A percentile compares a stretch with the other conserved stretches of the same genome.
These are phyloP conservation scores for Thymus mandschuricus DNA, from an alignment of 257 asterid genomes.

Conservation along the genomic window DNA sequence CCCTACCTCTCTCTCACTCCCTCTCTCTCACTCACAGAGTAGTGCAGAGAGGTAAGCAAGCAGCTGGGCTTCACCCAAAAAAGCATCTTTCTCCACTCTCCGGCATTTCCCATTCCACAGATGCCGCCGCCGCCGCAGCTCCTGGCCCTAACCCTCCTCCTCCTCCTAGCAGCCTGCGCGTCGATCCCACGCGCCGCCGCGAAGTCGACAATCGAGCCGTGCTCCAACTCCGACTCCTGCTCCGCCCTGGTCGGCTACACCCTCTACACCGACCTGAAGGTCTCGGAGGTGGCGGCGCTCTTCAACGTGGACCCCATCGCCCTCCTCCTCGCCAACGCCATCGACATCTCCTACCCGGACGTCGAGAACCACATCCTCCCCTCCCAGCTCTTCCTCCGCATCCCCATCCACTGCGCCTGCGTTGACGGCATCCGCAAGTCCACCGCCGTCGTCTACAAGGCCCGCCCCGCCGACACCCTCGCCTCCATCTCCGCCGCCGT, in stretches of 20 bases:
- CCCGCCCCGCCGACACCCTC: conserved; percentile 87
- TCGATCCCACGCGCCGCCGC: conserved; percentile 47
- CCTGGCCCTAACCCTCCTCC: neutral
- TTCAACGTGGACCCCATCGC: conserved; percentile 83
- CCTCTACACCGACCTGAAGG: conserved; percentile 94
- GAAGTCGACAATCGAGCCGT: conserved; percentile 93
- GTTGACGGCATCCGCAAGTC: conserved; percentile 89
- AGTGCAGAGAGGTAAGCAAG: neutral
- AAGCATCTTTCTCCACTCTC: neutral
- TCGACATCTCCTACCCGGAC: conserved; percentile 79
- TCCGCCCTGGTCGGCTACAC: conserved; percentile 82
- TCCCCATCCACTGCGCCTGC: conserved; percentile 82
- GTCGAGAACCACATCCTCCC: conserved; percentile 97
- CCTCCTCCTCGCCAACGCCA: conserved; percentile 73
- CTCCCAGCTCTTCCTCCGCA: conserved; percentile 63
- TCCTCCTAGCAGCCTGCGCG: conserved; percentile 36
- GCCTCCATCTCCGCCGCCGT: conserved; percentile 57
- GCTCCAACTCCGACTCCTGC: conserved; percentile 80
- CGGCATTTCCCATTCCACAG: neutral
- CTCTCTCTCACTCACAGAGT: neutral
- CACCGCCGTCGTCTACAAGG: conserved; percentile 56
- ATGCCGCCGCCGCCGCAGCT: conserved; percentile 24
- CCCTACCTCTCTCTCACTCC: neutral
- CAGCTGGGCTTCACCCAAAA: conserved; percentile 6
- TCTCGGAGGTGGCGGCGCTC: conserved; percentile 88